Base-by-base conservation (phyloP, 116 monocot species). In the Dioscorea cayenensis region DNA sequence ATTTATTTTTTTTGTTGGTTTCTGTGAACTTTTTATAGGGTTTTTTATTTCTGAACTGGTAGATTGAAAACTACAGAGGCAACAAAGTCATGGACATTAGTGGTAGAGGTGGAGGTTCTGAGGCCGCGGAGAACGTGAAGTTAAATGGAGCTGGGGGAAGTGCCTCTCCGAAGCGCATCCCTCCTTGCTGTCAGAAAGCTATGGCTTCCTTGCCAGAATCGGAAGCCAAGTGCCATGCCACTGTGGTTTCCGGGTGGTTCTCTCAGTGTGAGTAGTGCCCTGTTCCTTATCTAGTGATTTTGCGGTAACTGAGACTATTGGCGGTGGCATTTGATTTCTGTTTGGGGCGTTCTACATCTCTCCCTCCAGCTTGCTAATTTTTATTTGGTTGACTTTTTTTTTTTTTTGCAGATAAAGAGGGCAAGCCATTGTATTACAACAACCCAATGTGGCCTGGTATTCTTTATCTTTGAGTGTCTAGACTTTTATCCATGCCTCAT, bases 371-470 rank as follows among this genome's bases (percentile, higher is more conserved):
- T 60, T 76, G 35, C 20, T 36, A 0, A 19, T 8, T 21, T 43
- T 22, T 28, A 55, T 25, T 73, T 68, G 60, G 36, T 23, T 71
- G 51, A 20, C 37, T n/a, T 50, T 69, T 25, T 50, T 69, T 50
- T 69, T 25, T 50, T 69, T 28, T 64, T 83, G 38, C 84, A 92
- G 93, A 72, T 77, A 84, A 81, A 60, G 36, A 55, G 12, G 28
- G 52, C 60, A 82, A 87, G 67, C 63, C 27, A 4, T 43, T 79
- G 73, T 97, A 90, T 67, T 97, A 81, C 81, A 84, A 97, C 67
- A 97, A 92, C 64, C 93, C 97, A 22, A 93, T 93, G 90, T 97
- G 97, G 97, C 93, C 92, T 63, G 97, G 93, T 92, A 88, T 16
- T 27, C 36, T 17, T 55, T 14, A 11, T 16, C 55, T 18, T 16